Evolutionary conservation across 768 basidiomycete genomes (phyloP).

Genomic region (Panaeolus papilionaceus): DNA sequence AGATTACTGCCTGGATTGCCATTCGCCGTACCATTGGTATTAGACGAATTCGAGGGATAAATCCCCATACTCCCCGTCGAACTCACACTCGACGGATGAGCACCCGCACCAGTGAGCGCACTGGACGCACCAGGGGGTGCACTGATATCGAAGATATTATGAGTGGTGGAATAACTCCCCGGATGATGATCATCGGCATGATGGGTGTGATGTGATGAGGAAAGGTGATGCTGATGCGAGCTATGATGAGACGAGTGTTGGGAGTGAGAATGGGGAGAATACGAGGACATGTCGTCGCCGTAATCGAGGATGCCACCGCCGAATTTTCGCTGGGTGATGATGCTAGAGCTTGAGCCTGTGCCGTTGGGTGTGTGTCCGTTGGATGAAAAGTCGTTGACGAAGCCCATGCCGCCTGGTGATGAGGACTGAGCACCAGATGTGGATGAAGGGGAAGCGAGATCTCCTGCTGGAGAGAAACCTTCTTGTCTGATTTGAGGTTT

Average conservation of each 20-base stretch:
- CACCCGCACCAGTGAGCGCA: neutral
- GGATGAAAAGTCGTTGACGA: conserved; percentile 1
- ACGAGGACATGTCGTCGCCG: neutral
- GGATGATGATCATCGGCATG: neutral
- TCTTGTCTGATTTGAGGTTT: conserved; percentile 9
- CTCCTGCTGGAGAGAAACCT: conserved; percentile 1
- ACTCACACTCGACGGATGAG: conserved; percentile 14
- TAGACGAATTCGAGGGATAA: neutral
- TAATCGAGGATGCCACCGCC: neutral
- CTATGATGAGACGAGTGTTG: neutral
- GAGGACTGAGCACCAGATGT: neutral
- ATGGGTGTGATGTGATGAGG: neutral
- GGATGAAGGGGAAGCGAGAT: neutral
- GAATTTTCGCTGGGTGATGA: conserved; percentile 3
- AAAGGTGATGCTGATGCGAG: neutral
- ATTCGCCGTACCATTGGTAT: neutral
- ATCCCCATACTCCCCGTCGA: conserved; percentile 15
- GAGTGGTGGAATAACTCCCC: neutral
- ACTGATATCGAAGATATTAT: conserved; percentile 47
- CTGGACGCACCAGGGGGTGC: conserved; percentile 21
- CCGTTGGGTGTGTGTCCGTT: neutral
- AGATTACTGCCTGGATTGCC: neutral
- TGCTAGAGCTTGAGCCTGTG: neutral
- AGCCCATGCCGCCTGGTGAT: neutral
- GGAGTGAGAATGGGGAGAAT: neutral